Evolutionary conservation across 306 rosid species (phyloP).

Genomic region (Trifolium dubium): DNA sequence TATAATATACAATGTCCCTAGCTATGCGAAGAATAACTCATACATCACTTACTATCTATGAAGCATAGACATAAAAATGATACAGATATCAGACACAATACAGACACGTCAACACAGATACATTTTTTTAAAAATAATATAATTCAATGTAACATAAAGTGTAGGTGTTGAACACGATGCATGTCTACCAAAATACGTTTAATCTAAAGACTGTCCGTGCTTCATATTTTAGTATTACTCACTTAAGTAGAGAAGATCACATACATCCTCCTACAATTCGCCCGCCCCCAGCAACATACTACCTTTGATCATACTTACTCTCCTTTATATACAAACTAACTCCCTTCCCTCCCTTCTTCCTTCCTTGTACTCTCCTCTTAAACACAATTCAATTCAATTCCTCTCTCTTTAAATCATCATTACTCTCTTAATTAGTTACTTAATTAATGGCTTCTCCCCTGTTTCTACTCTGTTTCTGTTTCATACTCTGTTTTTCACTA

Average conservation of each 20-base stretch:
- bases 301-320: not conserved
- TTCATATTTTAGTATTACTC: too few relatives aligned
- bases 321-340: slow-evolving; percentile 27
- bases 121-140: too few relatives aligned
- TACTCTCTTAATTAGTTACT: not conserved
- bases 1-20: too few relatives aligned
- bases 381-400: slow-evolving; percentile 18
- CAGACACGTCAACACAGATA: too few relatives aligned
- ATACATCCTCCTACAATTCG: slow-evolving; percentile 21
- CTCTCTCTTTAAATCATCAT: not conserved
- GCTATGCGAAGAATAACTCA: too few relatives aligned
- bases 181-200: too few relatives aligned
- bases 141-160: too few relatives aligned
- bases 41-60: too few relatives aligned
- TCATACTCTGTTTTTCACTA: slow-evolving; percentile 50
- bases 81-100: too few relatives aligned
- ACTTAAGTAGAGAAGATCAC: not conserved
- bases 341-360: not conserved
- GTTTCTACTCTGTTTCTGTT: slow-evolving; percentile 53
- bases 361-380: not conserved
- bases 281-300: slow-evolving; percentile 41
- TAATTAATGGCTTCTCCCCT: slow-evolving; percentile 57
- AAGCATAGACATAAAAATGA: too few relatives aligned
- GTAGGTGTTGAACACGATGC: too few relatives aligned
- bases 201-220: too few relatives aligned